Evolutionary conservation across 257 asterid genomes (phyloP).

Genomic region (Oldenlandia corymbosa): DNA sequence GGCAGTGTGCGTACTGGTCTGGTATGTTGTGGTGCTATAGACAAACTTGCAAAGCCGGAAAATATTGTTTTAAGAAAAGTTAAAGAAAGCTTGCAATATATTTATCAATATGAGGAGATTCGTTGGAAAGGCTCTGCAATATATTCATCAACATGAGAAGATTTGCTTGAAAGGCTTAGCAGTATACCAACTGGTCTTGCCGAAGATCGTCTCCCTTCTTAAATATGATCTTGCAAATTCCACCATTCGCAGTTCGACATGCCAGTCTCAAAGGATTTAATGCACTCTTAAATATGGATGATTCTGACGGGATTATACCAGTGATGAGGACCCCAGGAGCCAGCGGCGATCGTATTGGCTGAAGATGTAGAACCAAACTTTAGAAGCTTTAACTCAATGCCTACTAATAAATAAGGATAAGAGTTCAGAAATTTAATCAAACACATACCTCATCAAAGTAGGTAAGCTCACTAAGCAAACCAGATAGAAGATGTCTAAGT

Average conservation of each 20-base stretch:
- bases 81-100: not conserved
- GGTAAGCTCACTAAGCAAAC: slow-evolving; percentile 97
- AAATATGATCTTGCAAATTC: slow-evolving; percentile 82
- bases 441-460: slow-evolving; percentile 55
- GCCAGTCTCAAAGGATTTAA: slow-evolving; percentile 82
- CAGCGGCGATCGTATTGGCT: slow-evolving; percentile 96
- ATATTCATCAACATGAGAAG: slow-evolving; percentile 21
- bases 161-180: not conserved
- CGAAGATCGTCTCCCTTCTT: slow-evolving; percentile 98
- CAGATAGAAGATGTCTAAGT: slow-evolving; percentile 92
- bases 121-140: slow-evolving; percentile 10
- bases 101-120: slow-evolving; percentile 2
- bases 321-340: slow-evolving; percentile 81
- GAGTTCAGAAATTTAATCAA: not conserved
- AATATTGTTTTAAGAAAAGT: not conserved
- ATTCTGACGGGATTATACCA: slow-evolving; percentile 93
- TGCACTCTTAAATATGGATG: slow-evolving; percentile 89
- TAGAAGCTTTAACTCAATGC: not conserved
- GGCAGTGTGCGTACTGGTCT: not conserved
- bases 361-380: slow-evolving; percentile 23
- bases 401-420: slow-evolving; percentile 1
- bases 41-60: not conserved
- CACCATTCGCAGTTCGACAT: slow-evolving; percentile 86
- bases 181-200: slow-evolving; percentile 95
- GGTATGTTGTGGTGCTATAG: not conserved